Base-by-base conservation (phyloP, 495 filamentous ascomycete genomes). In the Barbatosphaeria neglecta region DNA sequence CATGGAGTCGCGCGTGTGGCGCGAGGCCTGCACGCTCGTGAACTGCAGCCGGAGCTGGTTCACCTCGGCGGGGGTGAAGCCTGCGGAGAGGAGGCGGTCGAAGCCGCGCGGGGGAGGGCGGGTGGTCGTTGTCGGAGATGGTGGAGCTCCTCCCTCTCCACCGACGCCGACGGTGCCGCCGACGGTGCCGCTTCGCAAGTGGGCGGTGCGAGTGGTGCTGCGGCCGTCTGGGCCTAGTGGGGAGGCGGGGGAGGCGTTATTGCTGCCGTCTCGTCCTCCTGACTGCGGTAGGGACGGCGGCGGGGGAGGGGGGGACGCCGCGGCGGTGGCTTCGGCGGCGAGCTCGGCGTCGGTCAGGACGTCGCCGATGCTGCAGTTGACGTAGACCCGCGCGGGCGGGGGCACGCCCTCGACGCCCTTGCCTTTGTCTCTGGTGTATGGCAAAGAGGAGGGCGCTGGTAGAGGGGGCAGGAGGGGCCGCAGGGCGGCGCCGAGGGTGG, bases 281-380 rank as follows among this genome's bases (percentile, higher is more conserved):
- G 53, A 40, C 6, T 6, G 15, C 6, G 52, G 37, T 4, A 60
- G 50, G 0, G 60, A 52, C 0, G 51, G 46, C 7, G 68, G 60
- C 0, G 68, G 51, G 15, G 59, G 45, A 6, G 58, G 68, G 25
- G 69, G 61, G 1, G 80, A 73, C 0, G 65, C 57, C 3, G 61
- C 50, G 7, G 76, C 57, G 3, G 61, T 50, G 7, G 76, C 77
- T 70, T 95, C 90, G n/a, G 68, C 70, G 2, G 65, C 70, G 17
- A 97, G 76, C 23, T 92, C 87, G 0, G 63, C 47, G 2, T 76
- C 58, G 0, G 83, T 78, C 19, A 95, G 77, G 40, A 75, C 73
- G 54, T 87, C 84, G 47, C 79, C 80, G 47, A 96, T 85, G 35
- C 83, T 86, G 75, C 90, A 96, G 72, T 94, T 89, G 43, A 94